A percentile compares a stretch with the other conserved stretches of the same genome.
phyloP scores from a whole-genome alignment of 2,329 filamentous ascomycete genomes.

The Pseudogymnoascus sp. region DNA sequence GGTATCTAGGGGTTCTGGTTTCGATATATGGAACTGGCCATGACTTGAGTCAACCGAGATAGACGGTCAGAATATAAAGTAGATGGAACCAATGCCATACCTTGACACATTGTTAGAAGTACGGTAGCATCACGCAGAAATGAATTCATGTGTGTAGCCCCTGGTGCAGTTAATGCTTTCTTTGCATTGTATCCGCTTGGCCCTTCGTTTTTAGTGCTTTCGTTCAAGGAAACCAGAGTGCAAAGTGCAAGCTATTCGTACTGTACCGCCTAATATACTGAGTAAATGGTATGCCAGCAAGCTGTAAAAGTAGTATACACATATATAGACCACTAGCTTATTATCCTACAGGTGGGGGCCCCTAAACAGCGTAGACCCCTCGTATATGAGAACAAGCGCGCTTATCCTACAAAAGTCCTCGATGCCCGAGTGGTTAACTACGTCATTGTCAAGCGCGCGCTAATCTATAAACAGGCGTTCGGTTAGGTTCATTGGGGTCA shows the following conservation, averaged over 20 bases:
- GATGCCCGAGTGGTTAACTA: constrained; percentile 2
- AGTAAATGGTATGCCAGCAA: too few relatives aligned
- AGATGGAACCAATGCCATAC: constrained; percentile 2
- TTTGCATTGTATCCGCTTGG: not conserved
- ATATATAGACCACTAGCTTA: not conserved
- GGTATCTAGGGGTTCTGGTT: not conserved
- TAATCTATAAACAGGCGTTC: not conserved
- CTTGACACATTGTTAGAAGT: not conserved
- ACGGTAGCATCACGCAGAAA: not conserved
- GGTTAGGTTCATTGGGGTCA: not conserved
- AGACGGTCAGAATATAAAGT: not conserved
- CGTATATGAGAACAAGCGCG: not conserved
- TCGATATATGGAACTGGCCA: not conserved
- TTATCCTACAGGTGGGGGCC: not conserved
- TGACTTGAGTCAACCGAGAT: not conserved
- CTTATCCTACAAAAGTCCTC: not conserved
- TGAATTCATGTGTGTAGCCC: not conserved
- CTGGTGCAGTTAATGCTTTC: not conserved
- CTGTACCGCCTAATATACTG: too few relatives aligned
- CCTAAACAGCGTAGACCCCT: not conserved
- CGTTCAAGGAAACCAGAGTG: too few relatives aligned
- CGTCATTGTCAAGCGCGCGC: constrained; percentile 6
- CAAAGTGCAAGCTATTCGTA: too few relatives aligned
- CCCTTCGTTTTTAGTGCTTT: too few relatives aligned
- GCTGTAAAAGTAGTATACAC: not conserved